These are phyloP conservation scores for Solanum megistacrolobum DNA, from an alignment of 257 asterid species.

Conservation along the genomic window DNA sequence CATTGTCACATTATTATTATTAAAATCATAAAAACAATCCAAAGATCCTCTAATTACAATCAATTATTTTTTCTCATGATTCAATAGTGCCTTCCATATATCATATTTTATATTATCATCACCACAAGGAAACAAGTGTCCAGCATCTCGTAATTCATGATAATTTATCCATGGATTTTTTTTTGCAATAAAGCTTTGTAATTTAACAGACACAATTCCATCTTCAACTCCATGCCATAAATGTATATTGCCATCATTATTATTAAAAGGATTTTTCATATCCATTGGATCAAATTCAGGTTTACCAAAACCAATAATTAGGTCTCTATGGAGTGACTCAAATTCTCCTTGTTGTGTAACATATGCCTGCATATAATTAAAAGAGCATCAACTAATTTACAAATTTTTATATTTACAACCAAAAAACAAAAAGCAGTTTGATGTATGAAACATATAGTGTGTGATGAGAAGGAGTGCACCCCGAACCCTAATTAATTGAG, in stretches of 20 bases:
- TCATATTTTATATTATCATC: constrained; percentile 14
- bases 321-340: constrained; percentile 57
- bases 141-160: constrained; percentile 24
- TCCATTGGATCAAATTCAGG: constrained; percentile 69
- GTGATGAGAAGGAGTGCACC: background rate
- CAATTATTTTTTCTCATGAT: background rate
- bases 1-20: background rate
- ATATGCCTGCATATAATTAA: constrained; percentile 26
- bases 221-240: constrained; percentile 77
- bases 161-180: constrained; percentile 60
- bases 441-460: background rate
- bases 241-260: constrained; percentile 46
- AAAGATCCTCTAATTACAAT: background rate
- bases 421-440: background rate
- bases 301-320: constrained; percentile 56
- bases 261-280: constrained; percentile 34
- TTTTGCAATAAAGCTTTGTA: constrained; percentile 47
- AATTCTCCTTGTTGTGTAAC: constrained; percentile 49
- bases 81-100: constrained; percentile 21
- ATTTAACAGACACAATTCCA: constrained; percentile 48
- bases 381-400: background rate
- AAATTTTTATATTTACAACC: background rate
- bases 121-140: constrained; percentile 17
- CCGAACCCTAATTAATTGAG: background rate
- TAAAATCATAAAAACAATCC: background rate